phyloP scores from a whole-genome alignment of 2,329 filamentous ascomycete genomes.

The Talaromyces verruculosus region DNA sequence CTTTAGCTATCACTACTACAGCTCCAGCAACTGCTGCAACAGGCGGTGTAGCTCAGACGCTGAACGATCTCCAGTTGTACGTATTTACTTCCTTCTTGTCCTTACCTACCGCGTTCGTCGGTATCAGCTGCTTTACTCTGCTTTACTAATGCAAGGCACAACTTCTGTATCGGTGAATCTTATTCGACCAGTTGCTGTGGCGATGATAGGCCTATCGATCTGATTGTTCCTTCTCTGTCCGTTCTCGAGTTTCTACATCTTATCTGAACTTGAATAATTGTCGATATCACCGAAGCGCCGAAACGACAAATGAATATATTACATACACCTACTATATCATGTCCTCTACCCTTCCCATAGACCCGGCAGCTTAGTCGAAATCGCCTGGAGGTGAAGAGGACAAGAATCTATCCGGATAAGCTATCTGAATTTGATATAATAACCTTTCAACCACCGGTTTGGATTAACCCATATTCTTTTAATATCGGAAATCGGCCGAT shows the following conservation, averaged over 20 bases:
- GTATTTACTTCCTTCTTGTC: background rate
- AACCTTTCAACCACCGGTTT: no score
- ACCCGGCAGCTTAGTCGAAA: no score
- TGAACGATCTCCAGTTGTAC: background rate
- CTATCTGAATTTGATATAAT: no score
- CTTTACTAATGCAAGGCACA: background rate
- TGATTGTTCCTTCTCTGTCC: background rate
- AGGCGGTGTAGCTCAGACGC: background rate
- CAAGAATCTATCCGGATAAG: no score
- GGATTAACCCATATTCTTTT: no score
- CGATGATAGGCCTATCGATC: constrained; percentile 3
- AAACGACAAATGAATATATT: background rate
- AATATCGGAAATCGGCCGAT: no score
- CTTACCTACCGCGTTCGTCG: background rate
- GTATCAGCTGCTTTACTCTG: background rate
- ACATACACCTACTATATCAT: background rate
- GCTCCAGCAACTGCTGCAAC: background rate
- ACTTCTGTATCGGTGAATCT: background rate
- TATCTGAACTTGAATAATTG: background rate
- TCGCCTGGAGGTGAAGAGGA: no score
- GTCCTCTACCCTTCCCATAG: background rate
- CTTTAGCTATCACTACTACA: background rate
- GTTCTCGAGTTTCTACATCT: background rate
- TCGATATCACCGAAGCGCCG: background rate
- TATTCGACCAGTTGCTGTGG: background rate